These are phyloP conservation scores for Pythium folliculosum DNA, from an alignment of 352 stramenopile genomes.

Conservation along the genomic window DNA sequence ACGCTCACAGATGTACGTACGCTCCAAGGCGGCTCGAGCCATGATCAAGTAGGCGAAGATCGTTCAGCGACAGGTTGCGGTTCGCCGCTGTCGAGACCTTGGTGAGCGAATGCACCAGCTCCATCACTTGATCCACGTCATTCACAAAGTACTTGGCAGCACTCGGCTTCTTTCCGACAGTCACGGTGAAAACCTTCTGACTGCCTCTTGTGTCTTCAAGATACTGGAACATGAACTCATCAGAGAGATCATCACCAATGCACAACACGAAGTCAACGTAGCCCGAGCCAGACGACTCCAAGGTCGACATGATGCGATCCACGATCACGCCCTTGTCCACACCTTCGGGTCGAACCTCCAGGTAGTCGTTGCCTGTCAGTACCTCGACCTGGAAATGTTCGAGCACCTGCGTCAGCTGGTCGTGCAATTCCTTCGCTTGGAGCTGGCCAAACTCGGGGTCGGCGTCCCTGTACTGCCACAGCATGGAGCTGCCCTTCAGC, in stretches of 20 bases:
- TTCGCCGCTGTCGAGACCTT: conserved; percentile 85
- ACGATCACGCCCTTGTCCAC: conserved; percentile 99
- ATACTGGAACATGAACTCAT: conserved; percentile 98
- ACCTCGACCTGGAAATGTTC: conserved; percentile 97
- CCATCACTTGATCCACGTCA: conserved; percentile 96
- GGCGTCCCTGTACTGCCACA: conserved; percentile 99
- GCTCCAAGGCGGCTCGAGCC: conserved; percentile 35
- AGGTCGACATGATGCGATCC: conserved; percentile 93
- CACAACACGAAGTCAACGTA: conserved; percentile 97
- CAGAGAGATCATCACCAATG: conserved; percentile 97
- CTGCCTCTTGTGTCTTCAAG: conserved; percentile 68
- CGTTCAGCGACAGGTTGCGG: conserved; percentile 86
- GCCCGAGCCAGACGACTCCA: conserved; percentile 70
- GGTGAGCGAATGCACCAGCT: conserved; percentile 89
- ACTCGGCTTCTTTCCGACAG: conserved; percentile 98
- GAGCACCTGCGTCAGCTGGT: conserved; percentile 96
- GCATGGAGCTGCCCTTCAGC: conserved; percentile 97
- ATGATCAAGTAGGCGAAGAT: conserved; percentile 72
- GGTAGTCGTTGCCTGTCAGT: conserved; percentile 81
- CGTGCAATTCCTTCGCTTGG: conserved; percentile 98
- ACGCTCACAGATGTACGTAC: conserved; percentile 35
- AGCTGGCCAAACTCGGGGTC: conserved; percentile 99
- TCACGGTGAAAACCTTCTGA: conserved; percentile 93
- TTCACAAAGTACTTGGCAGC: conserved; percentile 98
- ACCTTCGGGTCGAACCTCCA: conserved; percentile 95